Conservation (phyloP, 306 rosid genomes). For the Senna tora region DNA sequence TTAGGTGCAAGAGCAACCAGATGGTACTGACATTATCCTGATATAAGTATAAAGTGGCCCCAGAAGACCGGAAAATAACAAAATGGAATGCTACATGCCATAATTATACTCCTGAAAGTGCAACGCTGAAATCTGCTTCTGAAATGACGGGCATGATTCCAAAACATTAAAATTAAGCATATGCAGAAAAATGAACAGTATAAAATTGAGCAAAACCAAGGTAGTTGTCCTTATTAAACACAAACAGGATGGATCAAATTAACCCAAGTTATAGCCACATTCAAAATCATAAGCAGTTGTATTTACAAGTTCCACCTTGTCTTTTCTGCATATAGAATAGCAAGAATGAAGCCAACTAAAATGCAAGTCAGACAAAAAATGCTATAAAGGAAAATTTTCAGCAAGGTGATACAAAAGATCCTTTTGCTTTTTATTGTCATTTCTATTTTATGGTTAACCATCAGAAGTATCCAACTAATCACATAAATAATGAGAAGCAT, state of each 20-base stretch:
- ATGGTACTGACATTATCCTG: constrained; percentile 29
- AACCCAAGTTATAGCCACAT: constrained; percentile 16
- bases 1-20: constrained; percentile 7
- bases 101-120: constrained; percentile 33
- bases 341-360: constrained; percentile 10
- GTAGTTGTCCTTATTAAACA: constrained; percentile 14
- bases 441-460: constrained; percentile 24
- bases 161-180: constrained; percentile 29
- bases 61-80: constrained; percentile 23
- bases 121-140: constrained; percentile 28
- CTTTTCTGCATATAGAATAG: constrained; percentile 4
- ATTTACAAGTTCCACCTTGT: constrained; percentile 14
- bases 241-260: constrained; percentile 25
- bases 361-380: background rate
- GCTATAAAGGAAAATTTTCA: constrained; percentile 14
- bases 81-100: constrained; percentile 27
- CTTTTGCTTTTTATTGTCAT: background rate
- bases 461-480: constrained; percentile 18
- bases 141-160: constrained; percentile 23
- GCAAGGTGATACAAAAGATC: background rate
- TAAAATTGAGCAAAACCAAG: constrained; percentile 1
- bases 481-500: background rate
- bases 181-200: background rate
- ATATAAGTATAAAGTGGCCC: constrained; percentile 12
- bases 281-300: constrained; percentile 25